These are phyloP conservation scores for Grosmannia clavigera DNA, from an alignment of 2,329 filamentous ascomycete species.

Conservation along the genomic window DNA sequence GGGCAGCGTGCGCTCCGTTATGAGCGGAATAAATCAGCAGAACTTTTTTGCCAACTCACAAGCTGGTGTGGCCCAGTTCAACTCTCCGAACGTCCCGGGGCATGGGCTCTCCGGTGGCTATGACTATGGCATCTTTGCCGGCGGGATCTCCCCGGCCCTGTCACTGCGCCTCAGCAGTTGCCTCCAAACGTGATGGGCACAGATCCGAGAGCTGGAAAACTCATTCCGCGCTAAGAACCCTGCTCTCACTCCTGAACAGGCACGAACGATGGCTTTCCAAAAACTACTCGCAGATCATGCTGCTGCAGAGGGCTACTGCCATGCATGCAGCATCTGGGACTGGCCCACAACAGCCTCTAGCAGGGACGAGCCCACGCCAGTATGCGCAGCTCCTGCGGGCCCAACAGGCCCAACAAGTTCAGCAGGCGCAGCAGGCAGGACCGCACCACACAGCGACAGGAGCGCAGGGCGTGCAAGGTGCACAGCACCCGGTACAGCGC, in stretches of 20 bases:
- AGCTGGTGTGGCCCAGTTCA: conserved; percentile 39
- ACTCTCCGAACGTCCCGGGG: conserved; percentile 28
- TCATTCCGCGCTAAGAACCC: conserved; percentile 40
- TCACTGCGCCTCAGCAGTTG: conserved; percentile 28
- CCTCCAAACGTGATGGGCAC: conserved; percentile 32
- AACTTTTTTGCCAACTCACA: conserved; percentile 40
- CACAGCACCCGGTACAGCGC: conserved; percentile 3
- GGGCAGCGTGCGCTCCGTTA: conserved; percentile 22
- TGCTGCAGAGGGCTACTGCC: conserved; percentile 34
- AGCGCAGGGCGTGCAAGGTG: conserved; percentile 2
- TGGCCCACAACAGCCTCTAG: conserved; percentile 32
- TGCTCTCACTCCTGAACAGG: conserved; percentile 34
- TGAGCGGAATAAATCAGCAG: conserved; percentile 36
- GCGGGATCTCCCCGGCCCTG: conserved; percentile 27
- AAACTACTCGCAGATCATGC: conserved; percentile 33
- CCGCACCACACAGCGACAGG: conserved; percentile 15
- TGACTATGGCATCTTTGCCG: conserved; percentile 33
- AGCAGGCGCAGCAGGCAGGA: conserved; percentile 35
- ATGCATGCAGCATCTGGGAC: conserved; percentile 44
- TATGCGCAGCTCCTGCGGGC: conserved; percentile 46
- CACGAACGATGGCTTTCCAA: conserved; percentile 38
- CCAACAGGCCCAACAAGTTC: conserved; percentile 27
- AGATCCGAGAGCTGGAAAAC: conserved; percentile 39
- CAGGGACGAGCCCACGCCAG: conserved; percentile 42
- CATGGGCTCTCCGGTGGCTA: conserved; percentile 18